These are phyloP conservation scores for Dioscorea alata DNA, from an alignment of 106 monocot genomes.

Conservation along the genomic window DNA sequence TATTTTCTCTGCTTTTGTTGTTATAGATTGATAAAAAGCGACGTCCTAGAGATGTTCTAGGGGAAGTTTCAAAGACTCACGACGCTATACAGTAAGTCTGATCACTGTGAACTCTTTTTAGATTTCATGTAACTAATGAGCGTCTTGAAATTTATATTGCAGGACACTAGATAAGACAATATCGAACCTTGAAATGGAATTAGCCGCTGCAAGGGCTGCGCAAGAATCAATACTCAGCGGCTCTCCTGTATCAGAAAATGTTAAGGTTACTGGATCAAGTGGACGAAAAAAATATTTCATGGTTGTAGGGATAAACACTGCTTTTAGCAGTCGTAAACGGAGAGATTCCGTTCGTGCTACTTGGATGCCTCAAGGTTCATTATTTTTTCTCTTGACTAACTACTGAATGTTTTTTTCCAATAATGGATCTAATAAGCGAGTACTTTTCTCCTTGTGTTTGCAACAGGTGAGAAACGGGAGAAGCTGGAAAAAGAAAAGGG, in stretches of 20 bases:
- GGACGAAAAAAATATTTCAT: conserved; percentile 55
- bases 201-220: conserved; percentile 61
- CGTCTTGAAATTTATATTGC: neutral
- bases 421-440: neutral
- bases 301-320: conserved; percentile 95
- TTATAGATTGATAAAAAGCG: conserved; percentile 23
- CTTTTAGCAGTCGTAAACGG: conserved; percentile 92
- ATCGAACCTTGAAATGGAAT: conserved; percentile 79
- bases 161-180: conserved; percentile 90
- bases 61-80: conserved; percentile 45
- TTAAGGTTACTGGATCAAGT: conserved; percentile 18
- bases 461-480: conserved; percentile 67
- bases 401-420: too few relatives aligned
- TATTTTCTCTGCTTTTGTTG: too few relatives aligned
- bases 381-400: neutral
- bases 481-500: conserved; percentile 81
- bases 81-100: conserved; percentile 49
- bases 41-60: conserved; percentile 20
- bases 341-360: conserved; percentile 93
- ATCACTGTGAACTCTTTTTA: too few relatives aligned
- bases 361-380: conserved; percentile 90
- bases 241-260: conserved; percentile 48
- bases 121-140: too few relatives aligned
- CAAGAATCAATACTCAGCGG: conserved; percentile 64
- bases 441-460: neutral